Conservation (phyloP, 305 asterid species). For the Rubia tinctorum region DNA sequence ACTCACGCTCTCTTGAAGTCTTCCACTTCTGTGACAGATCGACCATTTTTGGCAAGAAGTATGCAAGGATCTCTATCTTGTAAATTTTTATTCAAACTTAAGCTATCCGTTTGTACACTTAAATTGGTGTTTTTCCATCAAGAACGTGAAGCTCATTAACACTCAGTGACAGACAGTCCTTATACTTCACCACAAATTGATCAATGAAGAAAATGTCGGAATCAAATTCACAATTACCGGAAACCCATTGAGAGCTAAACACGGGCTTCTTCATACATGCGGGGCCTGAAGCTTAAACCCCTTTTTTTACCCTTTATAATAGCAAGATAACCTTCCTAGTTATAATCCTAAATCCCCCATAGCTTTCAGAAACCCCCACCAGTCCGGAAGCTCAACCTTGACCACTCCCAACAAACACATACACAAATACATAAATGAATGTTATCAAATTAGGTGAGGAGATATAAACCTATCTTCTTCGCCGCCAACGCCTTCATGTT, state of each 20-base stretch:
- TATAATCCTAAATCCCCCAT: constrained; percentile 60
- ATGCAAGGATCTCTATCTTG: too few relatives aligned
- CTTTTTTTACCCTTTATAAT: constrained; percentile 49
- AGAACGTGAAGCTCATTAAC: constrained; percentile 74
- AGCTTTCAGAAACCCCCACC: constrained; percentile 84
- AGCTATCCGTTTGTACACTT: constrained; percentile 58
- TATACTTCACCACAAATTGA: constrained; percentile 51
- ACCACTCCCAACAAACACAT: constrained; percentile 81
- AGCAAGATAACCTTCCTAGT: constrained; percentile 70
- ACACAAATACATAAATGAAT: too few relatives aligned
- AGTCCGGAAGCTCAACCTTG: constrained; percentile 82
- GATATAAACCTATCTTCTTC: too few relatives aligned
- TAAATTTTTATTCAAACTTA: too few relatives aligned
- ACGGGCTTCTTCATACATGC: constrained; percentile 42
- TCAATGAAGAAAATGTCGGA: constrained; percentile 63
- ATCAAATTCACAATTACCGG: constrained; percentile 48
- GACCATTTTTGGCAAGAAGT: too few relatives aligned
- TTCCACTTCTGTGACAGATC: too few relatives aligned
- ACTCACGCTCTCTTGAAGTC: too few relatives aligned
- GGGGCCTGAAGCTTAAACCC: constrained; percentile 82
- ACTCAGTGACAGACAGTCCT: constrained; percentile 59
- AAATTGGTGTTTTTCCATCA: constrained; percentile 73
- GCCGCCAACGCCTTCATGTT: too few relatives aligned
- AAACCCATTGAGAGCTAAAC: constrained; percentile 73
- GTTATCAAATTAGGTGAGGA: too few relatives aligned